Evolutionary conservation across 2,329 filamentous ascomycete genomes (phyloP).

Genomic region (Exophiala calicioides): DNA sequence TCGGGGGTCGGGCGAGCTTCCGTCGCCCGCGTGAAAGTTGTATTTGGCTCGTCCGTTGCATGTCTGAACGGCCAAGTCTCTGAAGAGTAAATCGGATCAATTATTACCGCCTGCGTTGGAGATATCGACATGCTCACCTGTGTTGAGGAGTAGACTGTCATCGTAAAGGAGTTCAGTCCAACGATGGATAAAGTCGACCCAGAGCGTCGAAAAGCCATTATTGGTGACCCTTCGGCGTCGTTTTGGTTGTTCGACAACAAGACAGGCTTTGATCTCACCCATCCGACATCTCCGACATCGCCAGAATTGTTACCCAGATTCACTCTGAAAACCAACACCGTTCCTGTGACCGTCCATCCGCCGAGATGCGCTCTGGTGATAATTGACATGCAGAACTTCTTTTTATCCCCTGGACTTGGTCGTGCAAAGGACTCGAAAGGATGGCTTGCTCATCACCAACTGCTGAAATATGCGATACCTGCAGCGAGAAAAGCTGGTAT

Average conservation of each 20-base stretch:
- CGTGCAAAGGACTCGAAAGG: constrained; percentile 45
- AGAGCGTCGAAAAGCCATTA: constrained; percentile 38
- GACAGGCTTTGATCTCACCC: constrained; percentile 52
- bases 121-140: no score
- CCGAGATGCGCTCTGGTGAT: constrained; percentile 50
- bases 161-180: no score
- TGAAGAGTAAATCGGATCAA: no score
- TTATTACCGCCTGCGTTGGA: no score
- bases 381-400: constrained; percentile 58
- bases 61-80: no score
- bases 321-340: constrained; percentile 33
- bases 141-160: no score
- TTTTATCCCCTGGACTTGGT: constrained; percentile 48
- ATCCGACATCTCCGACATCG: constrained; percentile 36
- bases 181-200: constrained; percentile 26
- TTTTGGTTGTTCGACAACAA: constrained; percentile 49
- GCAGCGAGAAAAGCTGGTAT: constrained; percentile 54
- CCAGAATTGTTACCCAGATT: constrained; percentile 20
- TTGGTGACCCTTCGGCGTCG: constrained; percentile 42
- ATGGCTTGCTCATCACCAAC: constrained; percentile 43
- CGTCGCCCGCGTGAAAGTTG: no score
- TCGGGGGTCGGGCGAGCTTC: no score
- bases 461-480: constrained; percentile 48
- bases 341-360: constrained; percentile 43
- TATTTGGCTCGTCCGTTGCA: no score